Base-by-base conservation (phyloP, 2,329 filamentous ascomycete species). In the Conoideocrella luteorostrata region DNA sequence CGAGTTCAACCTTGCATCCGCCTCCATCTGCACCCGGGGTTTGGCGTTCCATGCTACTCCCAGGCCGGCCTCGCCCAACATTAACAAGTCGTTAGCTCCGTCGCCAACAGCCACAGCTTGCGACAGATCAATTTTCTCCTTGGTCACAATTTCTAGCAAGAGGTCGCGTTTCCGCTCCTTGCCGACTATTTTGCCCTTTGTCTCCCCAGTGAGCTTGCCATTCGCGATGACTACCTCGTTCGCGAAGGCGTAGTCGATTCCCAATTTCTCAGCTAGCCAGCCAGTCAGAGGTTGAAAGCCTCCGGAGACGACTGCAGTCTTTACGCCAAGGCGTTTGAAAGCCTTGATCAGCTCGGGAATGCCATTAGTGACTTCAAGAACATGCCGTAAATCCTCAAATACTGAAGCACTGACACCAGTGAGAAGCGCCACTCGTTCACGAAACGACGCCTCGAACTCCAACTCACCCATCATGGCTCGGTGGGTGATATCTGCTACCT, bases 391-490 rank as follows among this genome's bases (percentile, higher is more conserved):
- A 47, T 84, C 77, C 47, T 88, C 80, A 56, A 94, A 95, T 13
- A 97, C 83, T 44, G 78, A 78, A 9, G 77, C 81, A 0, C 86
- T 80, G 7, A 96, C 80, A 24, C 90, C 91, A 55, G 84, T 85
- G 32, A 98, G 77, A 34, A 97, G 73, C 32, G 76, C 76, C 22
- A 94, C 88, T 17, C 93, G 78, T 61, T 86, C 87, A 46, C 82
- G 80, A 58, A 98, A 81, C 1, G 86, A 90, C 1, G 79, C 78
- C 41, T 90, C 82, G 55, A 98, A 98, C 62, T 96, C 90, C 28
- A 97, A 74, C 69, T 97, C 90, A 47, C 93, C 93, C 53, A 91
- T 83, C 93, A 98, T 98, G 28, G 93, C 91, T 26, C 89, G 84
- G 47, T 84, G 84, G 0, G 93, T 98, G 54, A 98, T 97, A 56